These are phyloP conservation scores for Trichoderma arundinaceum DNA, from an alignment of 2,329 filamentous ascomycete species.

Conservation along the genomic window DNA sequence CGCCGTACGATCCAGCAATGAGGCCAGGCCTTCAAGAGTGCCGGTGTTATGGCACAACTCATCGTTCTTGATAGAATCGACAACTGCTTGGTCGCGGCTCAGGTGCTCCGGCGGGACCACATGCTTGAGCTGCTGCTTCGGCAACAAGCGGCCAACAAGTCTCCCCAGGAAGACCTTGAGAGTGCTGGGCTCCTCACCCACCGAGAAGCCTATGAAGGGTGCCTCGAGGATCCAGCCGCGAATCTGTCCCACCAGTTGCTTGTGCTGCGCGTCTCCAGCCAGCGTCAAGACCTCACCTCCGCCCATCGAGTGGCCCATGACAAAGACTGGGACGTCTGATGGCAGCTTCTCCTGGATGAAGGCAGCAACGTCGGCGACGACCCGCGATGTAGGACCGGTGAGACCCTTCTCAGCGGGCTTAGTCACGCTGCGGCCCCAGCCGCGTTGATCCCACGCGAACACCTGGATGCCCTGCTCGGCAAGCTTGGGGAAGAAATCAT, in stretches of 20 bases:
- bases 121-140: slow-evolving; percentile 69
- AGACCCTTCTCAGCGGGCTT: slow-evolving; percentile 68
- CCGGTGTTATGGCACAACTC: slow-evolving; percentile 79
- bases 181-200: slow-evolving; percentile 65
- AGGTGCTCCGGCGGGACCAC: slow-evolving; percentile 68
- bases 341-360: slow-evolving; percentile 69
- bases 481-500: slow-evolving; percentile 73
- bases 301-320: slow-evolving; percentile 92
- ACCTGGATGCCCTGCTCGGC: slow-evolving; percentile 75
- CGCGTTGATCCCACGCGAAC: slow-evolving; percentile 81
- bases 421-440: slow-evolving; percentile 79
- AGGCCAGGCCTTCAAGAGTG: slow-evolving; percentile 79
- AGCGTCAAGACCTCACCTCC: slow-evolving; percentile 75
- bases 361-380: slow-evolving; percentile 78
- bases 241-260: slow-evolving; percentile 63
- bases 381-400: slow-evolving; percentile 73
- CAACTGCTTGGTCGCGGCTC: slow-evolving; percentile 69
- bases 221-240: slow-evolving; percentile 76
- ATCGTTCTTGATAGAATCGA: slow-evolving; percentile 67
- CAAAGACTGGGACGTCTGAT: slow-evolving; percentile 68
- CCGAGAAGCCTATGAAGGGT: slow-evolving; percentile 78
- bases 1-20: slow-evolving; percentile 75
- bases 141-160: slow-evolving; percentile 70
- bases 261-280: slow-evolving; percentile 56
- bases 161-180: slow-evolving; percentile 70